These are phyloP conservation scores for Cucumis hystrix DNA, from an alignment of 306 rosid genomes.

Conservation along the genomic window DNA sequence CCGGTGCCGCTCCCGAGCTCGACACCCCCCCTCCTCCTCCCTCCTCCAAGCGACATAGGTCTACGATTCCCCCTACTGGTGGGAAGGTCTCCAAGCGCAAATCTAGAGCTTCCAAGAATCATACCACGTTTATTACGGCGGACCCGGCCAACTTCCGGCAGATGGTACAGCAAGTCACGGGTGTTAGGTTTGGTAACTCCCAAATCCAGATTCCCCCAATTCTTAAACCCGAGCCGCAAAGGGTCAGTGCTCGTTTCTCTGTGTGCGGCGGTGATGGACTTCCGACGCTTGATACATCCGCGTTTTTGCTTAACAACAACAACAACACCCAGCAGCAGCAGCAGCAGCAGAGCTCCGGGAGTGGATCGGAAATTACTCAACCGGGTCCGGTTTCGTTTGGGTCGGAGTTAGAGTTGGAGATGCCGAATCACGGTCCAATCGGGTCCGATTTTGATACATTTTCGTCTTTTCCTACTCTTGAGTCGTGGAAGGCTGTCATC, in stretches of 20 bases:
- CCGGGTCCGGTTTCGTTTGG: constrained; percentile 17
- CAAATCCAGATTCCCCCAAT: constrained; percentile 25
- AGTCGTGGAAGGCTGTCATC: constrained; percentile 78
- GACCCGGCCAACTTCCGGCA: constrained; percentile 85
- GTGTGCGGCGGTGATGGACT: constrained; percentile 16
- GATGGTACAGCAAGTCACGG: constrained; percentile 95
- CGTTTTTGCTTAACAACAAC: constrained; percentile 43
- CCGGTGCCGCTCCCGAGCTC: constrained; percentile 36
- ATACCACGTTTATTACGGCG: constrained; percentile 76
- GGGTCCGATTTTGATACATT: constrained; percentile 56
- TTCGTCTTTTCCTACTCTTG: constrained; percentile 71
- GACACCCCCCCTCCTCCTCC: constrained; percentile 14
- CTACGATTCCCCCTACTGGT: not conserved
- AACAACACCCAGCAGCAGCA: constrained; percentile 6
- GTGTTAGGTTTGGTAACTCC: constrained; percentile 31
- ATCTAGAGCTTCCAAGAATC: constrained; percentile 76
- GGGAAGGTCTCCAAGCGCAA: constrained; percentile 54
- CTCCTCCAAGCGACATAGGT: constrained; percentile 11
- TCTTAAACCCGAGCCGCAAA: constrained; percentile 72
- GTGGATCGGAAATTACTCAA: constrained; percentile 12
- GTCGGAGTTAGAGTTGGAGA: not conserved
- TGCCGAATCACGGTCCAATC: constrained; percentile 10
- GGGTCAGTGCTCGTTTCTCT: constrained; percentile 18
- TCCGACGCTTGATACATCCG: constrained; percentile 92
- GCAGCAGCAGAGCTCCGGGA: constrained; percentile 6